Base-by-base conservation (phyloP, 768 basidiomycete genomes). In the Hirschioporus abietinus region DNA sequence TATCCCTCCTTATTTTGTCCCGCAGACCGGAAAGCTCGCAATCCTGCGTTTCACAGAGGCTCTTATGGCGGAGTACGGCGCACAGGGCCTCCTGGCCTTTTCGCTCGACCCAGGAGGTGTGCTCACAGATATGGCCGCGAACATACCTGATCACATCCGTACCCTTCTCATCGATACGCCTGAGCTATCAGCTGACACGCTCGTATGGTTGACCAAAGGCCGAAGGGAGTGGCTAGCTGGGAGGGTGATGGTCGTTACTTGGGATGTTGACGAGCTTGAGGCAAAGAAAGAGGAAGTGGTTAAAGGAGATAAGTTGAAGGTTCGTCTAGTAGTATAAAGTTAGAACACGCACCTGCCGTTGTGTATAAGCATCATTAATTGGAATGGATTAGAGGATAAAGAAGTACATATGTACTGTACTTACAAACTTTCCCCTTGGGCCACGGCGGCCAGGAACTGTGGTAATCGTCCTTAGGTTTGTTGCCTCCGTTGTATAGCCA, bases 41-140 rank as follows among this genome's bases (percentile, higher is more conserved):
- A 52, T 52, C 12, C 42, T 52, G 20, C 42, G 42, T 52, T 52
- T 52, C 42, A 52, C 42, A 52, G 42, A 52, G 42, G 12, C 12
- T 20, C 42, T 52, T 10, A 20, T 20, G 42, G 12, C 42, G 12
- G 42, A 52, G 12, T 52, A 52, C 12, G 12, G 42, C 12, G 12
- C 42, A 12, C 12, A 20, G 42, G 42, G 42, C 42, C 42, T 52
- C 15, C 20, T 52, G 20, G 42, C 42, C 42, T 6, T 52, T 20
- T 52, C 42, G 12, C 42, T 52, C 42, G 15, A 52, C 42, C 42
- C 42, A 5, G 70, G 71, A 12, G 67, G 63, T 0, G 66, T 68
- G 23, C 4, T 64, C 34, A 71, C 69, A 15, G 71, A 71, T n/a
- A 58, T 70, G 59, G 24, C 63, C 15, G 35, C 60, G n/a, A 24